Conservation (phyloP, 495 filamentous ascomycete species). For the Tirmania nivea region DNA sequence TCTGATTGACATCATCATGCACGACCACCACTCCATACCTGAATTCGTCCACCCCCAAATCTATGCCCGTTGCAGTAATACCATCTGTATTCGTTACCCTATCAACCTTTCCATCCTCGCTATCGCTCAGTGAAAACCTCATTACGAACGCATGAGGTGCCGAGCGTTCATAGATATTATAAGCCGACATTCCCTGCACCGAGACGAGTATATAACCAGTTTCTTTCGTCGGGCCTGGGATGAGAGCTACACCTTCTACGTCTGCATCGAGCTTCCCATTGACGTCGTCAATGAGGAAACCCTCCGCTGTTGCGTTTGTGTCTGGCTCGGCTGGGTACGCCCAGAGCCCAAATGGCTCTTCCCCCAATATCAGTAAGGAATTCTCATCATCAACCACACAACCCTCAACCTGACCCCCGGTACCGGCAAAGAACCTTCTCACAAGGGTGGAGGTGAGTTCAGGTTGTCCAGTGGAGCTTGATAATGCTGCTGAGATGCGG, state of each 20-base stretch:
- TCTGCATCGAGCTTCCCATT: conserved; percentile 19
- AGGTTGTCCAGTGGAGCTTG: too few species aligned
- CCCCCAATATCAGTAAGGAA: conserved; percentile 21
- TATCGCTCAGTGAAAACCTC: conserved; percentile 2
- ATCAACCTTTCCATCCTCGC: conserved; percentile 8
- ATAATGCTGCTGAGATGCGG: conserved; percentile 9
- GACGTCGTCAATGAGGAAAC: conserved; percentile 20
- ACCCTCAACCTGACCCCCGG: conserved; percentile 22
- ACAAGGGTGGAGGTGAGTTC: conserved; percentile 1
- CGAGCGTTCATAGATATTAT: conserved; percentile 16
- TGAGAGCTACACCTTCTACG: conserved; percentile 21
- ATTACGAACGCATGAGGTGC: too few species aligned
- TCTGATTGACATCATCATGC: conserved; percentile 22
- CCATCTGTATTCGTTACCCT: conserved; percentile 23
- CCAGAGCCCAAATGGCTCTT: conserved; percentile 21
- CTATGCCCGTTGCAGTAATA: conserved; percentile 18
- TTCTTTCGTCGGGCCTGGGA: conserved; percentile 8
- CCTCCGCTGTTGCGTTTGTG: conserved; percentile 21
- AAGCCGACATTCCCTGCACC: conserved; percentile 21
- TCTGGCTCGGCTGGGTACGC: conserved; percentile 20
- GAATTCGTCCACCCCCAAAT: conserved; percentile 6
- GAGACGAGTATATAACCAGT: conserved; percentile 19
- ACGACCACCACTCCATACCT: conserved; percentile 16
- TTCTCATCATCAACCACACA: conserved; percentile 22
- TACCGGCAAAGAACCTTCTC: conserved; percentile 19